Conservation (phyloP, 176 grass and related monocot species). For the Cymbopogon citratus region DNA sequence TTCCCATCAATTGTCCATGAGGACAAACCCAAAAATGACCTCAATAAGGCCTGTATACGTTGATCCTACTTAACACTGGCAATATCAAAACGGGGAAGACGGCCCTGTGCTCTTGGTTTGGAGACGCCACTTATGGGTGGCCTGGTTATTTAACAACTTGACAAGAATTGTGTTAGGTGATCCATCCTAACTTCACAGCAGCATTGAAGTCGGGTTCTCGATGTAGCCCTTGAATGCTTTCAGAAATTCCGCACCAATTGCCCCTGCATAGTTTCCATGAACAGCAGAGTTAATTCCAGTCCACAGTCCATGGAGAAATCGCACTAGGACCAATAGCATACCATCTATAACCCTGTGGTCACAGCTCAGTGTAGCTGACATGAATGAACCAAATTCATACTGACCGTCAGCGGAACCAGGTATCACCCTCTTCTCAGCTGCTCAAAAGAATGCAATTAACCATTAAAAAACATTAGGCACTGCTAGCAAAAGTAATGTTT, state of each 20-base stretch:
- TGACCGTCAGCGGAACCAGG: constrained; percentile 55
- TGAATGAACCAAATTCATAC: constrained; percentile 93
- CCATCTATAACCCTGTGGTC: constrained; percentile 98
- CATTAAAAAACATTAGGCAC: not conserved
- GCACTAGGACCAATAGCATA: constrained; percentile 9
- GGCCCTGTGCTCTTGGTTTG: not conserved
- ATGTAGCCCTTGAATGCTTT: constrained; percentile 92
- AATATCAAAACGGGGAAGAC: not conserved
- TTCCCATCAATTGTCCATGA: not conserved
- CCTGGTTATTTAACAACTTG: constrained; percentile 28
- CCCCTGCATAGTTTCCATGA: constrained; percentile 42
- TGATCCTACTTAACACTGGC: not conserved
- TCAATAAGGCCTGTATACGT: not conserved
- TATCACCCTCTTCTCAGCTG: constrained; percentile 86
- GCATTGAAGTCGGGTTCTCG: constrained; percentile 80
- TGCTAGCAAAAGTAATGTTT: not conserved
- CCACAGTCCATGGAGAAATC: not conserved
- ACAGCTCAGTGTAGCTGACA: constrained; percentile 89
- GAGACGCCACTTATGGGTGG: not conserved
- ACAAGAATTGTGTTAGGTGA: constrained; percentile 8
- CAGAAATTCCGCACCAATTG: constrained; percentile 86
- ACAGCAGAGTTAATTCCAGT: not conserved
- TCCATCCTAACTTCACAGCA: constrained; percentile 49
- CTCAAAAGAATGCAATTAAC: not conserved
- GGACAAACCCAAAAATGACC: not conserved